These are phyloP conservation scores for Penicillium aurantiogriseum DNA, from an alignment of 2,329 filamentous ascomycete genomes.

Conservation along the genomic window DNA sequence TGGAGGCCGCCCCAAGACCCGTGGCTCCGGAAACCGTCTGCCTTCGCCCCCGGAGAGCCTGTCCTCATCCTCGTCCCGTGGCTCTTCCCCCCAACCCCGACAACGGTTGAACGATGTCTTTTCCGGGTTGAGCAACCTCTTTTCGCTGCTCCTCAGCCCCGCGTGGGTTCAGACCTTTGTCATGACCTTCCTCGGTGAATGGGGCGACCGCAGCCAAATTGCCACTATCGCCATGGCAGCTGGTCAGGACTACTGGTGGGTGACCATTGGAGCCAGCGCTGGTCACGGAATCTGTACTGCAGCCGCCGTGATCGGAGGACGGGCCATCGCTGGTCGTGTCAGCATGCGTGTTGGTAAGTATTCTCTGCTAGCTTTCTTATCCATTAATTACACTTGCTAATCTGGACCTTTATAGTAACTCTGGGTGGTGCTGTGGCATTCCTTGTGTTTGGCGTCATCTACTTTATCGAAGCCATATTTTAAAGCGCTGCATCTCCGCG, in stretches of 20 bases:
- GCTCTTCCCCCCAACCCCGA: slow-evolving; percentile 52
- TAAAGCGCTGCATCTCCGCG: slow-evolving; percentile 27
- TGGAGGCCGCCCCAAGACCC: slow-evolving; percentile 60
- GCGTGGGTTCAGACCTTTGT: slow-evolving; percentile 99
- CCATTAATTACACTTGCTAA: slow-evolving; percentile 24
- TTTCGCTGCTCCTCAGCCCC: slow-evolving; percentile 83
- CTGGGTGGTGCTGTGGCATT: slow-evolving; percentile 89
- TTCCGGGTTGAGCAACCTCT: slow-evolving; percentile 78
- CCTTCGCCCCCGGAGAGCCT: slow-evolving; percentile 78
- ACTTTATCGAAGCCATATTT: slow-evolving; percentile 76
- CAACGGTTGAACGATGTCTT: slow-evolving; percentile 47
- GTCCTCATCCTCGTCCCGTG: slow-evolving; percentile 70
- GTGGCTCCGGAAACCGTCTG: slow-evolving; percentile 68
- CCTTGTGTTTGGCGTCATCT: slow-evolving; percentile 86
- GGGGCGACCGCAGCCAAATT: slow-evolving; percentile 97
- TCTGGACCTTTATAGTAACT: slow-evolving; percentile 62
- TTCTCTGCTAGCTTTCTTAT: not conserved
- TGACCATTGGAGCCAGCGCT: slow-evolving; percentile 80
- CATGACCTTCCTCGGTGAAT: slow-evolving; percentile 98
- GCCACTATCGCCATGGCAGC: slow-evolving; percentile 99
- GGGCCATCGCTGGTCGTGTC: slow-evolving; percentile 88
- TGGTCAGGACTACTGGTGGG: slow-evolving; percentile 98
- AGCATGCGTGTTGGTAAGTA: slow-evolving; percentile 92
- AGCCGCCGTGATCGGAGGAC: slow-evolving; percentile 84
- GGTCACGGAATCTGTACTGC: slow-evolving; percentile 90